Conservation (phyloP, 2,329 filamentous ascomycete species). For the Calonectria hongkongensis region DNA sequence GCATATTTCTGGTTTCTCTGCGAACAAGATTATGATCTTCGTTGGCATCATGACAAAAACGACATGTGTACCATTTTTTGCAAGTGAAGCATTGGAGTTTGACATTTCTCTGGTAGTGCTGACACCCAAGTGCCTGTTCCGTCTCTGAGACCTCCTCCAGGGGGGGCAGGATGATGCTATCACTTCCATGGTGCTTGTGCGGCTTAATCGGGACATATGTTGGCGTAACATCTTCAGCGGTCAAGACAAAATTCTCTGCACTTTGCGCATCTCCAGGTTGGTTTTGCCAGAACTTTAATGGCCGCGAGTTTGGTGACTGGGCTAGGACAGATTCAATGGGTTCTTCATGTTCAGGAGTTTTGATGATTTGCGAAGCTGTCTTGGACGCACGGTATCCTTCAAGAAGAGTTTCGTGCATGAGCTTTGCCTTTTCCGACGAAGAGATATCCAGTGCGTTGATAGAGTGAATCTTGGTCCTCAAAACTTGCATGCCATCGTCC, state of each 20-base stretch:
- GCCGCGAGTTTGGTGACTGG: conserved; percentile 65
- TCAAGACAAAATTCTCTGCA: conserved; percentile 69
- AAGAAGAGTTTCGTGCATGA: conserved; percentile 82
- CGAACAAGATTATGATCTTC: conserved; percentile 88
- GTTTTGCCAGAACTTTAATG: conserved; percentile 76
- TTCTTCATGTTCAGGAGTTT: conserved; percentile 42
- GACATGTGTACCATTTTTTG: conserved; percentile 93
- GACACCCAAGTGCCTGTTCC: conserved; percentile 80
- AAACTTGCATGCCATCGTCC: conserved; percentile 84
- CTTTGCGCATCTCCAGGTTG: conserved; percentile 62
- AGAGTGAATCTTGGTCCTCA: conserved; percentile 80
- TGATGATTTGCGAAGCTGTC: conserved; percentile 43
- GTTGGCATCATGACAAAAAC: conserved; percentile 91
- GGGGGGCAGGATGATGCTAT: conserved; percentile 54
- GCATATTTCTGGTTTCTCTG: conserved; percentile 92
- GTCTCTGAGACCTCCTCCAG: conserved; percentile 50
- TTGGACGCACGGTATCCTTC: conserved; percentile 76
- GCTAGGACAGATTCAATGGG: conserved; percentile 59
- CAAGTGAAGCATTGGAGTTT: conserved; percentile 96
- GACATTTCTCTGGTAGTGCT: conserved; percentile 96
- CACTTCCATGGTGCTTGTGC: conserved; percentile 67
- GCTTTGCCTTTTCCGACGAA: conserved; percentile 79
- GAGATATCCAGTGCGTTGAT: conserved; percentile 79
- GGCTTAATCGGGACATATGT: conserved; percentile 77
- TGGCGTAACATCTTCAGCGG: conserved; percentile 78